These are phyloP conservation scores for Aspergillus thermomutatus DNA, from an alignment of 2,329 filamentous ascomycete species.

Conservation along the genomic window DNA sequence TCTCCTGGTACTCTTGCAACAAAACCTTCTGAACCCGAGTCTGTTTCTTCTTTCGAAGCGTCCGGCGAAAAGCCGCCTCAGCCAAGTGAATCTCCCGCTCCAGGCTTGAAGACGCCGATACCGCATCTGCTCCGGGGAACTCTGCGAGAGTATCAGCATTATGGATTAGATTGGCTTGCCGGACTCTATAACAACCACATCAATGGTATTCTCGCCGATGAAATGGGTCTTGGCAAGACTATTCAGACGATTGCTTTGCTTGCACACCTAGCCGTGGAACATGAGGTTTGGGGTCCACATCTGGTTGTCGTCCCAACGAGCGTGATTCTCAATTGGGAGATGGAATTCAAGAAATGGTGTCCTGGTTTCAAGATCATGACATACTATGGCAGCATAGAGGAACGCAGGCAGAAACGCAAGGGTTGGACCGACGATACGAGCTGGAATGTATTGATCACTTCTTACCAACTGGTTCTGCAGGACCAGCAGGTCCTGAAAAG, in stretches of 20 bases:
- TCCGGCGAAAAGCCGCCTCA: conserved; percentile 32
- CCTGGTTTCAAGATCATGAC: conserved; percentile 97
- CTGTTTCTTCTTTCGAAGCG: conserved; percentile 40
- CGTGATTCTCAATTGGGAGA: conserved; percentile 99
- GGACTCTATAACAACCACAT: conserved; percentile 88
- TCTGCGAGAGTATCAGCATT: conserved; percentile 92
- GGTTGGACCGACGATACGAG: conserved; percentile 91
- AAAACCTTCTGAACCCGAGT: conserved; percentile 45
- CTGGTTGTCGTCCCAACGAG: conserved; percentile 94
- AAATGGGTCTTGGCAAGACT: conserved; percentile 98
- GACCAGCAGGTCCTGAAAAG: conserved; percentile 93
- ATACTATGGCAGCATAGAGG: conserved; percentile 92
- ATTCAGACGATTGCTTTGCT: conserved; percentile 95
- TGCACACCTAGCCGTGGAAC: conserved; percentile 84
- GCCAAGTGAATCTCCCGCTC: conserved; percentile 39
- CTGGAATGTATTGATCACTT: conserved; percentile 98
- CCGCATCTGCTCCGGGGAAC: conserved; percentile 83
- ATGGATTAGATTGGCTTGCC: conserved; percentile 95
- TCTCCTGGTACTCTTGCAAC: conserved; percentile 43
- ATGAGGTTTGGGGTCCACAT: conserved; percentile 93
- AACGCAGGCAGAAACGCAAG: conserved; percentile 83
- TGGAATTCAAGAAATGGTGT: conserved; percentile 99
- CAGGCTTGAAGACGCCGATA: conserved; percentile 62
- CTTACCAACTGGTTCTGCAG: conserved; percentile 91
- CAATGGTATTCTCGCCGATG: conserved; percentile 94